Evolutionary conservation across 2,329 filamentous ascomycete species (phyloP).

Genomic region (Lachnum nothofagi): DNA sequence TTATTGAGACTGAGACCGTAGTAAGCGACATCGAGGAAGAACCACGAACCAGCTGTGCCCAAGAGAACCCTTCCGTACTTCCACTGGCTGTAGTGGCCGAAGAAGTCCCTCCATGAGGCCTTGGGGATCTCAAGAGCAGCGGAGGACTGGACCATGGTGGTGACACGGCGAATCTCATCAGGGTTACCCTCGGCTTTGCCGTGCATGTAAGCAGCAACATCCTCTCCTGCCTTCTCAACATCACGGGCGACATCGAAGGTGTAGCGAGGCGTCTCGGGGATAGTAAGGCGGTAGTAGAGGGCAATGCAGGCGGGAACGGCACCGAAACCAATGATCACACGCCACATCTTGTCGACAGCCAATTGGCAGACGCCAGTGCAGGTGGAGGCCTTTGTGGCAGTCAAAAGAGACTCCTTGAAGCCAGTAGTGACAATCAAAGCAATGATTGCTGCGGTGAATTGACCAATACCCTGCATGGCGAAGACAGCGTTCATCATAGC

Average conservation of each 20-base stretch:
- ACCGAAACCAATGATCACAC: conserved; percentile 67
- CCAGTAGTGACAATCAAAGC: conserved; percentile 69
- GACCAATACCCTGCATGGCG: conserved; percentile 83
- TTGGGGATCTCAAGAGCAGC: conserved; percentile 58
- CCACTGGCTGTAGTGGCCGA: conserved; percentile 62
- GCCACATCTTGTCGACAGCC: conserved; percentile 84
- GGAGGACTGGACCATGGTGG: conserved; percentile 49
- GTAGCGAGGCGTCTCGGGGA: conserved; percentile 83
- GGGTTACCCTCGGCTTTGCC: conserved; percentile 58
- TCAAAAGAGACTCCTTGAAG: conserved; percentile 60
- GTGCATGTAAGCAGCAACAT: conserved; percentile 67
- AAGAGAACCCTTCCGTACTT: conserved; percentile 68
- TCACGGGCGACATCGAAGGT: conserved; percentile 79
- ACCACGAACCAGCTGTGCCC: conserved; percentile 82
- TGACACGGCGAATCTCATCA: conserved; percentile 62
- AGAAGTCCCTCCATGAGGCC: conserved; percentile 69
- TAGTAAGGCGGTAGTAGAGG: conserved; percentile 77
- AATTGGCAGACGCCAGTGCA: conserved; percentile 61
- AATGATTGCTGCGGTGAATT: conserved; percentile 69
- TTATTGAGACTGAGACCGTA: conserved; percentile 72
- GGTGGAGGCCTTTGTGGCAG: conserved; percentile 44
- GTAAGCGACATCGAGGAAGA: conserved; percentile 50
- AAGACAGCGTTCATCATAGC: conserved; percentile 86
- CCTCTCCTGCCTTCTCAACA: conserved; percentile 66
- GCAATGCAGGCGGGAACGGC: conserved; percentile 75